Base-by-base conservation (phyloP, 2,329 filamentous ascomycete genomes). In the Beauveria sp. region DNA sequence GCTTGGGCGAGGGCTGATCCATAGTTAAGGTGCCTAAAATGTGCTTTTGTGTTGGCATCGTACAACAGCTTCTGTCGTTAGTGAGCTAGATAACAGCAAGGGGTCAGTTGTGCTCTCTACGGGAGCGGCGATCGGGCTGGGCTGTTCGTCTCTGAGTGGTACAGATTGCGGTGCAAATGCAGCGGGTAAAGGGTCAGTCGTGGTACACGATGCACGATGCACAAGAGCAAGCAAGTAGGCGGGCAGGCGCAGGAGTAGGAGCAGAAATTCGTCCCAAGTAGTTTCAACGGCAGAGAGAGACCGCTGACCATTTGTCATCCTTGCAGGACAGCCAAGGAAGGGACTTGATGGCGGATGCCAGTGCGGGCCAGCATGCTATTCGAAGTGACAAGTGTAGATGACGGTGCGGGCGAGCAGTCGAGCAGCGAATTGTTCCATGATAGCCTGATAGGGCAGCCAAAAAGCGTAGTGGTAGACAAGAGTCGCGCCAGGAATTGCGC, bases 271-370 rank as follows among this genome's bases (percentile, higher is more conserved):
- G n/a, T 34, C 42, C 26, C n/a, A 28, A 48, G 20, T 48, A 7
- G 26, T 48, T 24, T 48, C 28, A 26, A 48, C 43, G 26, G 16
- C 22, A 46, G 40, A 26, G 34, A 31, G n/a, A 46, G n/a, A 10
- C 40, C 6, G 42, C 24, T 46, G 24, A 26, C 31, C 18, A 42
- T 18, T 46, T 16, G 40, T 20, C 40, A 26, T 18, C 53, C 53
- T 46, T 46, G 42, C 28, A 48, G 28, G 14, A 43, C 18, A 16
- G 40, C 22, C 8, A 42, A 50, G 56, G 18, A 22, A 48, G 45
- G 38, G 46, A 28, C 57, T 60, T 45, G 46, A 48, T 60, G 57
- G 49, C 49, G 48, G 49, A 34, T 53, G 48, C n/a, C 48, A 40
- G 57, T 26, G 56, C 56, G 56, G 56, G 22, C 46, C 46, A 60